Evolutionary conservation across 305 asterid genomes (phyloP).

Genomic region (Fraxinus sp.): DNA sequence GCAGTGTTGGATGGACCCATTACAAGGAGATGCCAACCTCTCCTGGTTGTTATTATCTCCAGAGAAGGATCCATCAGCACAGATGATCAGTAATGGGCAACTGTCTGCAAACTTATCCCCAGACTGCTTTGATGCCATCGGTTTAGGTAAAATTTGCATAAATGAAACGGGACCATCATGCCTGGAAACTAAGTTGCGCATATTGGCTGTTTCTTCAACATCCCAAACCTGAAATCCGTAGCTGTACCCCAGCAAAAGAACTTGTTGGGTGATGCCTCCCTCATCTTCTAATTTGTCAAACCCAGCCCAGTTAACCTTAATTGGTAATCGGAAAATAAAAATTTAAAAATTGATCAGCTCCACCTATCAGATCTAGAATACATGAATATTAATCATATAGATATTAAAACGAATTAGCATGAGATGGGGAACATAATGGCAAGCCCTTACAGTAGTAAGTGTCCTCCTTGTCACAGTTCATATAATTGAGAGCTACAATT

Average conservation of each 20-base stretch:
- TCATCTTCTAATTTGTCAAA: conserved; percentile 62
- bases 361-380: not conserved
- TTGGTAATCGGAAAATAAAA: not conserved
- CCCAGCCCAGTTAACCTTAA: conserved; percentile 87
- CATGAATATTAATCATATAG: not conserved
- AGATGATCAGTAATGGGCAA: conserved; percentile 73
- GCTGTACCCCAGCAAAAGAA: conserved; percentile 66
- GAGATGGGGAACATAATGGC: not conserved
- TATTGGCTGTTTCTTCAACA: conserved; percentile 75
- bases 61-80: conserved; percentile 76
- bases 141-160: conserved; percentile 61
- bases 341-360: not conserved
- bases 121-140: conserved; percentile 37
- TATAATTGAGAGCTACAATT: not conserved
- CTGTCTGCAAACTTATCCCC: conserved; percentile 51
- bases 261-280: conserved; percentile 33
- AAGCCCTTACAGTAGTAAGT: not conserved
- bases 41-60: conserved; percentile 55
- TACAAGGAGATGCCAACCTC: conserved; percentile 36
- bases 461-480: not conserved
- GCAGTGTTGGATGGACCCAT: conserved; percentile 46
- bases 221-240: conserved; percentile 96
- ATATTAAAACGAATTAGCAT: not conserved
- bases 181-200: conserved; percentile 72
- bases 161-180: conserved; percentile 89